Conservation (phyloP, 2,329 filamentous ascomycete species). For the Diaporthe ampelina region DNA sequence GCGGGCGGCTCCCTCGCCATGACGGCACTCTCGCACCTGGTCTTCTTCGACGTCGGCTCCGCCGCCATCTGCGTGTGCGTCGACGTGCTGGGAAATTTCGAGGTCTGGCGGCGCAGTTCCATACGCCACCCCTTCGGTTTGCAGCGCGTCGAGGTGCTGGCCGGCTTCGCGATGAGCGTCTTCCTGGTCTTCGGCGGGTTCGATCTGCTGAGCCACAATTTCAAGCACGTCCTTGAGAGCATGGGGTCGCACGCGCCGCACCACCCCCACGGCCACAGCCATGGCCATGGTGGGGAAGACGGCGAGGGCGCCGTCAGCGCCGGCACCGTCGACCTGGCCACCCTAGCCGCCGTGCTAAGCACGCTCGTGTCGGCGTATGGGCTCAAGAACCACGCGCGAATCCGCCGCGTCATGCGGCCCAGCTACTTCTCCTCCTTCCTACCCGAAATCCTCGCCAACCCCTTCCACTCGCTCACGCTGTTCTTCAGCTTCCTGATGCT, state of each 20-base stretch:
- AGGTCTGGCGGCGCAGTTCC: conserved; percentile 94
- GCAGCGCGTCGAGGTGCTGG: conserved; percentile 92
- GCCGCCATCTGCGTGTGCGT: conserved; percentile 92
- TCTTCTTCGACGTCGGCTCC: conserved; percentile 95
- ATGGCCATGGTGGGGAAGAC: conserved; percentile 41
- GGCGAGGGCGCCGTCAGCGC: conserved; percentile 66
- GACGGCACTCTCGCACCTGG: conserved; percentile 91
- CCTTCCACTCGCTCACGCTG: conserved; percentile 93
- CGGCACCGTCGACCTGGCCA: conserved; percentile 85
- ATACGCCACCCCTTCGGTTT: conserved; percentile 95
- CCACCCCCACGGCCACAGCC: conserved; percentile 74
- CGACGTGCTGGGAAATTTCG: conserved; percentile 95
- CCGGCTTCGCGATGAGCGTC: conserved; percentile 95
- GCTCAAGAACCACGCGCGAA: conserved; percentile 90
- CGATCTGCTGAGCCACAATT: conserved; percentile 92
- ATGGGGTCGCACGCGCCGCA: conserved; percentile 80
- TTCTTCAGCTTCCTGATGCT: conserved; percentile 83
- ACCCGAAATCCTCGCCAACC: conserved; percentile 91
- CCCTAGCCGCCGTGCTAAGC: conserved; percentile 83
- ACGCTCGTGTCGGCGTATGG: conserved; percentile 90
- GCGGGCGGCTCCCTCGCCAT: conserved; percentile 89
- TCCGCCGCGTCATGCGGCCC: conserved; percentile 91
- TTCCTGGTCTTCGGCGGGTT: conserved; percentile 98
- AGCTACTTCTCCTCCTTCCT: conserved; percentile 78
- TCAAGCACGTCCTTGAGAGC: conserved; percentile 90